These are phyloP conservation scores for Notholithocarpus densiflorus DNA, from an alignment of 306 rosid species.

Conservation along the genomic window DNA sequence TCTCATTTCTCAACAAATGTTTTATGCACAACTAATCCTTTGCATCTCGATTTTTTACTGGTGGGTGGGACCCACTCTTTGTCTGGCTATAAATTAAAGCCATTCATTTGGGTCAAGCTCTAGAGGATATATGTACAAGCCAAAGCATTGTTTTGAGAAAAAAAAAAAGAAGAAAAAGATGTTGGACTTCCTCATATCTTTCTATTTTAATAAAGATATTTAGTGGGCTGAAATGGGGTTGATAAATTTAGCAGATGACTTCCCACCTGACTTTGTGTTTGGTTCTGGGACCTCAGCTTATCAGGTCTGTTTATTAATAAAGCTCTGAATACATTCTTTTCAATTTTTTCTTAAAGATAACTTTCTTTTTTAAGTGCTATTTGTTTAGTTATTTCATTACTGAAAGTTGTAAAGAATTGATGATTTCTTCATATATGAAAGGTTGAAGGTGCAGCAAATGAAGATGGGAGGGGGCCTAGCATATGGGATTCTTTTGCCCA, in stretches of 20 bases:
- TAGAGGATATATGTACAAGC: too few species aligned
- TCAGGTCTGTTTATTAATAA: constrained; percentile 32
- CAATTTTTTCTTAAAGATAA: neutral
- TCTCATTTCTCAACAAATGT: too few species aligned
- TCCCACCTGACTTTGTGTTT: constrained; percentile 58
- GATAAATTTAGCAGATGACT: constrained; percentile 41
- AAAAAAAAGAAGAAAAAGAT: neutral
- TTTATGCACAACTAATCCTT: too few species aligned
- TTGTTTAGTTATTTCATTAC: too few species aligned
- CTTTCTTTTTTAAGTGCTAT: neutral
- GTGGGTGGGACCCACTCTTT: neutral
- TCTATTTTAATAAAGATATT: too few species aligned
- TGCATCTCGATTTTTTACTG: too few species aligned
- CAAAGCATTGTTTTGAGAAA: neutral
- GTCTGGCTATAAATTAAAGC: neutral
- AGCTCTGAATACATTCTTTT: too few species aligned
- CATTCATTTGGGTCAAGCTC: neutral
- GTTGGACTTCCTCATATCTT: neutral
- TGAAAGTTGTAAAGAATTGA: neutral
- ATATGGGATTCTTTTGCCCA: constrained; percentile 24
- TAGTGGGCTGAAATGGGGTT: too few species aligned
- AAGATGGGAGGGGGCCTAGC: constrained; percentile 25
- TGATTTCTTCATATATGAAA: neutral
- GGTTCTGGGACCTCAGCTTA: constrained; percentile 67
- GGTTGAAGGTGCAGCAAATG: constrained; percentile 54